Evolutionary conservation across 208 protist genomes (phyloP).

Genomic region (Crithidia sp.): DNA sequence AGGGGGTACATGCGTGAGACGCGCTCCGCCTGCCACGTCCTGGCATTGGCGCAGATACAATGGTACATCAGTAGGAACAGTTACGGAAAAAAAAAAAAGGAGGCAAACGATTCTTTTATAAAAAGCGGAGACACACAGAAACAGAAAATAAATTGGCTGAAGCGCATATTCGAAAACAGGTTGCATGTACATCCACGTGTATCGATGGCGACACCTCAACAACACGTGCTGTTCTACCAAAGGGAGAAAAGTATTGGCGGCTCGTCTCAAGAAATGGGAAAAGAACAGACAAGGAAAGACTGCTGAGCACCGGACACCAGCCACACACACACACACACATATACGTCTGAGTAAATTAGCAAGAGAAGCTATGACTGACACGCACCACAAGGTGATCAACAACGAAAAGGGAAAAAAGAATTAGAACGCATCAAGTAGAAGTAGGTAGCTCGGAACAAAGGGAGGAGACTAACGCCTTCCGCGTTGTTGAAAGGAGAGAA

Average conservation of each 20-base stretch:
- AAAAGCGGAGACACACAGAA: background rate
- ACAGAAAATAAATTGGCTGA: background rate
- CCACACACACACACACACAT: background rate
- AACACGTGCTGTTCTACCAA: background rate
- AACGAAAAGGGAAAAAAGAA: slow-evolving; percentile 8
- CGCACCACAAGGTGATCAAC: slow-evolving; percentile 10
- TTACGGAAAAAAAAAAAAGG: background rate
- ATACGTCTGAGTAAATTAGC: background rate
- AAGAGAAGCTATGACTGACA: background rate
- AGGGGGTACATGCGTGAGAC: slow-evolving; percentile 2
- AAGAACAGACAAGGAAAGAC: background rate
- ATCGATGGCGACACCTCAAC: no score
- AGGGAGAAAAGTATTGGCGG: background rate
- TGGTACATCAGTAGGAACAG: background rate
- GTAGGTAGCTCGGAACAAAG: background rate
- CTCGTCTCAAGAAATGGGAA: background rate
- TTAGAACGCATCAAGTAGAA: background rate
- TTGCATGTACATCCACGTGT: background rate
- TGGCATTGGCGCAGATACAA: no score
- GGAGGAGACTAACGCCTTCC: no score
- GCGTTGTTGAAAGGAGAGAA: no score
- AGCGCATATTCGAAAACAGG: background rate
- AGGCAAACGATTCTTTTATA: background rate
- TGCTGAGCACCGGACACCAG: no score
- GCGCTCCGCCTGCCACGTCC: no score